A percentile compares a stretch with the other conserved stretches of the same genome.
These are phyloP conservation scores for Mycena sanguinolenta DNA, from an alignment of 768 basidiomycete species.

Conservation along the genomic window DNA sequence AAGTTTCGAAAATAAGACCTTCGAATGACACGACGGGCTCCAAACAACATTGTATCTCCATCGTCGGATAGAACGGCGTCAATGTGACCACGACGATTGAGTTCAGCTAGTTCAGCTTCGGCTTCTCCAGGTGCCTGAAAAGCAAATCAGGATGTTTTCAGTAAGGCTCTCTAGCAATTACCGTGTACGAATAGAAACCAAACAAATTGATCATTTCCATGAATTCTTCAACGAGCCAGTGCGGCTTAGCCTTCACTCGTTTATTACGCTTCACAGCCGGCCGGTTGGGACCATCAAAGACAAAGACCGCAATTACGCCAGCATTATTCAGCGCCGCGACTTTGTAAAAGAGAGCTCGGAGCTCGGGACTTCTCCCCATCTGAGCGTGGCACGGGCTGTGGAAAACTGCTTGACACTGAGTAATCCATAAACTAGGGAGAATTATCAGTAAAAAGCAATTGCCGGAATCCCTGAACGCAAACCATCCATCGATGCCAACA, in stretches of 20 bases:
- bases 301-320: constrained; percentile 58
- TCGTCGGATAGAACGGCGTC: background rate
- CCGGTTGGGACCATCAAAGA: constrained; percentile 63
- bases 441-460: background rate
- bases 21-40: background rate
- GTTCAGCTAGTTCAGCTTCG: background rate
- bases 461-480: background rate
- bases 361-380: constrained; percentile 58
- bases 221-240: background rate
- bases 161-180: background rate
- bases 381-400: constrained; percentile 34
- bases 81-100: background rate
- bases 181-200: background rate
- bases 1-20: too few relatives aligned
- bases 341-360: constrained; percentile 59
- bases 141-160: background rate
- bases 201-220: background rate
- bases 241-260: constrained; percentile 34
- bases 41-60: background rate
- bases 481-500: constrained; percentile 4
- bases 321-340: constrained; percentile 52
- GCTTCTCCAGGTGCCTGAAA: background rate
- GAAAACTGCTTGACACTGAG: constrained; percentile 19
- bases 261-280: constrained; percentile 58
- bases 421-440: constrained; percentile 28